Base-by-base conservation (phyloP, 345 rosid genomes). In the Geranium rotundifolium region DNA sequence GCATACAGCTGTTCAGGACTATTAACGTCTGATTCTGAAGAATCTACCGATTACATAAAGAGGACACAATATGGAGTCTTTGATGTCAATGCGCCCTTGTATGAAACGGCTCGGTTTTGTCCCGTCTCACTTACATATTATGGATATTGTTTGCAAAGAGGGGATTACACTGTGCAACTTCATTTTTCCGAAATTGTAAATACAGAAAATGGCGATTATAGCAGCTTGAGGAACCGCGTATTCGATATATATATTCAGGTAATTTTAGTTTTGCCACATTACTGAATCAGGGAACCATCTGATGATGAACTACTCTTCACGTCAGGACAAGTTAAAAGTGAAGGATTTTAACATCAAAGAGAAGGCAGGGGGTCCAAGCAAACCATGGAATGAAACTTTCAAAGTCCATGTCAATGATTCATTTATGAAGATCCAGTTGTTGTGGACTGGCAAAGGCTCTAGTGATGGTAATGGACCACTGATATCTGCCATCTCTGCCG, bases 201-300 rank as follows among this genome's bases (percentile, higher is more conserved):
- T 68, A 5, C 57, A 2, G 20, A 57, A 4, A 59, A 72, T 3
- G 72, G 60, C 19, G 72, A 72, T 54, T 19, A 46, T 17, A 67
- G 69, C 17, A 67, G 72, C 52, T 20, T 8, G 0, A 67, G 60
- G 29, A 64, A 64, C 29, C 71, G 76, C 17, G 29, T 72, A 4
- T 72, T 72, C 60, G 76, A 72, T 17, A 56, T 72, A 17, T 64
- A 60, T 56, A 61, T 72, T 50, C 76, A 72, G 71, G 75, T 72
- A 59, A 3, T 41, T 9, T 41, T 13, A 41, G 12, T 41, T 6
- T 5, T 41, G 50, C n/a, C 50, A 5, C 50, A 5, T 6, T 41
- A 41, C 50, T 41, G 8, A 34, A 34, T 34, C 10, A 12, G 50
- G 5, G 50, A 41, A 13, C 50, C 50, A 41, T 41, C 50, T 41